Evolutionary conservation across 768 basidiomycete genomes (phyloP), one percentile per base, ranked within the genome.

Genomic region (Boletus reticuloceps): DNA sequence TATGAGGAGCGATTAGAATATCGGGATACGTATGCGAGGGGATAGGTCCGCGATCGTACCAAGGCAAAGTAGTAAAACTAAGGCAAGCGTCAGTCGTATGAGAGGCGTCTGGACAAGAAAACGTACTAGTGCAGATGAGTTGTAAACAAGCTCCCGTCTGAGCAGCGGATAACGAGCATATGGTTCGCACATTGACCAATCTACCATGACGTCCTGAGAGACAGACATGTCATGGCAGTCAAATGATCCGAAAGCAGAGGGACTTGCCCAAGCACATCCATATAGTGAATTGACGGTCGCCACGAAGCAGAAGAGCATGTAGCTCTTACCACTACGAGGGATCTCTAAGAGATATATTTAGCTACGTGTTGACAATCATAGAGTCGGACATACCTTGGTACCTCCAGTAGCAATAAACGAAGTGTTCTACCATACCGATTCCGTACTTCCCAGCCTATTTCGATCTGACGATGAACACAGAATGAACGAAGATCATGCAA

Each of bases 11-110:
- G 12, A 14, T 38, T 19, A 0, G n/a, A 19, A 38, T 48, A 20
- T 36, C 20, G 2, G 44, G 20, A 39, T 38, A 39, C 42, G 41
- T 22, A 25, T 19, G 6, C 47, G 12, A 3, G 20, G 25, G n/a
- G 16, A 11, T 59, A 6, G n/a, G 22, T 16, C 20, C 9, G 1
- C 10, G 16, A 41, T 77, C 71, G 13, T 65, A 93, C 89, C 47
- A 91, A 82, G 8, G 91, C 87, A 61, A 89, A 71, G 64, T 94
- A 94, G 68, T 94, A 94, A n/a, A 82, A 53, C 88, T 91, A 43
- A 17, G 17, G 41, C 20, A 37, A n/a, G 19, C 5, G 13, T 58
- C 47, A 58, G 50, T 46, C 20, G 2, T 19, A 36, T 47, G 44
- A 11, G 12, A 29, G 34, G 36, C 13, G 29, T 32, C 4, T 17